Evolutionary conservation across 371 early-diverging fungal genomes (phyloP).

Genomic region (Mucor saturninus): DNA sequence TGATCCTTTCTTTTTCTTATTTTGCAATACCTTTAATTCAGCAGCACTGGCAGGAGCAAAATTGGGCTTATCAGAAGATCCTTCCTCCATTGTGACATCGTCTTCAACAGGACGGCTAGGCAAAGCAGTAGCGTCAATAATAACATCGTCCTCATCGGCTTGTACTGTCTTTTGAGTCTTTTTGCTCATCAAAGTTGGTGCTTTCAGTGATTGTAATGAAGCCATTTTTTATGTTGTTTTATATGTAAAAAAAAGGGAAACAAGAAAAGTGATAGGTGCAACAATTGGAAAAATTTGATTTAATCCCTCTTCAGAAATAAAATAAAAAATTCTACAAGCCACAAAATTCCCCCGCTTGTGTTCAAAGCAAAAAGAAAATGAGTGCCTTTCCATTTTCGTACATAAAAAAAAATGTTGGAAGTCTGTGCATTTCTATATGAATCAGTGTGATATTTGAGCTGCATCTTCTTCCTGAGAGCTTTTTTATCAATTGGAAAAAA

Average conservation of each 20-base stretch:
- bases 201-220: slow-evolving; percentile 59
- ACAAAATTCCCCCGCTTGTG: too few species aligned
- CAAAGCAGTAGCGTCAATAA: slow-evolving; percentile 66
- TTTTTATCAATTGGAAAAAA: too few species aligned
- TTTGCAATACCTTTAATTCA: slow-evolving; percentile 35
- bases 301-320: not conserved
- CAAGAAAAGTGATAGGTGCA: slow-evolving; percentile 1
- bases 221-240: slow-evolving; percentile 38
- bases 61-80: slow-evolving; percentile 38
- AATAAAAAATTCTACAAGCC: too few species aligned
- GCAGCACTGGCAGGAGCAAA: slow-evolving; percentile 46
- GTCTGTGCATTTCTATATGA: too few species aligned
- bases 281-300: not conserved
- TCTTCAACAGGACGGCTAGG: slow-evolving; percentile 43
- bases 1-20: not conserved
- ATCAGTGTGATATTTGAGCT: too few species aligned
- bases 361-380: too few species aligned
- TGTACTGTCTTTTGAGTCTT: slow-evolving; percentile 45
- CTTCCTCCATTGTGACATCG: slow-evolving; percentile 59
- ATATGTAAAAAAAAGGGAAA: slow-evolving; percentile 1
- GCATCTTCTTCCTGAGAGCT: too few species aligned
- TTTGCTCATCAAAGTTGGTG: slow-evolving; percentile 59
- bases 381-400: too few species aligned
- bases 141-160: slow-evolving; percentile 62
- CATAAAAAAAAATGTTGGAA: too few species aligned